These are phyloP conservation scores for Posidonia australis DNA, from an alignment of 106 monocot species.

Conservation along the genomic window DNA sequence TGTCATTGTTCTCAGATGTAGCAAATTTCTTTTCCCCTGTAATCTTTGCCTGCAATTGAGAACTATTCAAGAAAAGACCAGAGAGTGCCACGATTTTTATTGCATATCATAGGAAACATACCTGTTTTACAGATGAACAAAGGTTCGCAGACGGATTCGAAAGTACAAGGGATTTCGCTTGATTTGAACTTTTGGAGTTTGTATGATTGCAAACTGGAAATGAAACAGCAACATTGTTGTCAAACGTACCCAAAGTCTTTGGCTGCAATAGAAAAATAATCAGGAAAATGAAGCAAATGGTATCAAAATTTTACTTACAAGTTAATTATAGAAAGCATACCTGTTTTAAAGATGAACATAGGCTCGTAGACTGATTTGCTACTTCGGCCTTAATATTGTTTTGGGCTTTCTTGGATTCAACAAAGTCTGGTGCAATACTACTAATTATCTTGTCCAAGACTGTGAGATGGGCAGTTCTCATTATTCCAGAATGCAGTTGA, in stretches of 20 bases:
- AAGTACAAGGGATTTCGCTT: no score
- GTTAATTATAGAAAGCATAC: conserved; percentile 4
- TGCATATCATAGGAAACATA: no score
- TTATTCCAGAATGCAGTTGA: conserved; percentile 64
- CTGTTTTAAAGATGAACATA: conserved; percentile 14
- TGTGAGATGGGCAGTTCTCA: conserved; percentile 67
- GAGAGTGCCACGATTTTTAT: not conserved
- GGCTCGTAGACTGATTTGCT: conserved; percentile 19
- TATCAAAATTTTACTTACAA: not conserved
- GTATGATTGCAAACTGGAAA: conserved; percentile 11
- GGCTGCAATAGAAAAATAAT: conserved; percentile 20
- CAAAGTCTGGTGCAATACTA: conserved; percentile 52
- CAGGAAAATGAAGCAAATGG: conserved; percentile 1
- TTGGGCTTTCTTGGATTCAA: conserved; percentile 44
- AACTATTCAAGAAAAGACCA: not conserved
- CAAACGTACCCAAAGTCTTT: conserved; percentile 9
- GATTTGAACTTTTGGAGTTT: conserved; percentile 6
- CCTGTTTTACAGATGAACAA: no score
- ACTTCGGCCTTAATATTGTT: conserved; percentile 12
- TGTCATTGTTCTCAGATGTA: conserved; percentile 9
- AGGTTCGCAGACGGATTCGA: conserved; percentile 4
- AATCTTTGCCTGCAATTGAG: not conserved
- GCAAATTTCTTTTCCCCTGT: conserved; percentile 15
- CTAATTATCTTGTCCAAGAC: conserved; percentile 77
- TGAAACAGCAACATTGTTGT: conserved; percentile 1